Conservation (phyloP, 495 filamentous ascomycete genomes). For the Aspergillus ellipticus region DNA sequence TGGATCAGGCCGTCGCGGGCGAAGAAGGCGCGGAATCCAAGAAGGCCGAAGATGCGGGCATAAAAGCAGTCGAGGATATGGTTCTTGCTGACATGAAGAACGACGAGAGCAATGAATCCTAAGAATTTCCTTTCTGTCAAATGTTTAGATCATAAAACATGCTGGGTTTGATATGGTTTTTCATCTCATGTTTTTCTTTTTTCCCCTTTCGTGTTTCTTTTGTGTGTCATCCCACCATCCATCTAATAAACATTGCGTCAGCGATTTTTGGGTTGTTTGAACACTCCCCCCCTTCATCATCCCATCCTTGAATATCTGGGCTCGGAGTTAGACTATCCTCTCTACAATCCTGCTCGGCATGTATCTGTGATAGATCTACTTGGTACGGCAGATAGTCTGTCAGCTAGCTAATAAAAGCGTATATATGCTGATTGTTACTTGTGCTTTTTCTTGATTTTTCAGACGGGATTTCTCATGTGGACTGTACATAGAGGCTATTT, state of each 20-base stretch:
- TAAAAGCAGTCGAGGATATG: constrained; percentile 65
- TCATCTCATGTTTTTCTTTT: background rate
- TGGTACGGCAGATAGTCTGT: too few species aligned
- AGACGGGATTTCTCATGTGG: too few species aligned
- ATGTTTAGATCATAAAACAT: background rate
- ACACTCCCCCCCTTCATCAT: background rate
- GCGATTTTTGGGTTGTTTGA: background rate
- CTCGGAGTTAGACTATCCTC: background rate
- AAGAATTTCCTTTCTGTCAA: background rate
- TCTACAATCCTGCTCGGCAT: background rate
- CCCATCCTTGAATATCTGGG: too few species aligned
- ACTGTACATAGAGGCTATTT: too few species aligned
- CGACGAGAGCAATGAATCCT: constrained; percentile 6
- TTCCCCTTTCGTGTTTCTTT: background rate
- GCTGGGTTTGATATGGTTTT: background rate
- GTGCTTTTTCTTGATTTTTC: too few species aligned
- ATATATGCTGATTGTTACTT: too few species aligned
- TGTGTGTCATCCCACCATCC: background rate
- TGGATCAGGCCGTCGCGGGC: constrained; percentile 79
- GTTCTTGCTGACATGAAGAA: constrained; percentile 34
- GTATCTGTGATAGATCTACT: too few species aligned
- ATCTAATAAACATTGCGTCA: background rate
- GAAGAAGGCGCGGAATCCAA: constrained; percentile 47
- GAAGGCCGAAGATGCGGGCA: constrained; percentile 54
- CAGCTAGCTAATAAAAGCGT: too few species aligned